A percentile compares a stretch with the other conserved stretches of the same genome.
These are phyloP conservation scores for Aspergillus fructus DNA, from an alignment of 2,329 filamentous ascomycete genomes.

Conservation along the genomic window DNA sequence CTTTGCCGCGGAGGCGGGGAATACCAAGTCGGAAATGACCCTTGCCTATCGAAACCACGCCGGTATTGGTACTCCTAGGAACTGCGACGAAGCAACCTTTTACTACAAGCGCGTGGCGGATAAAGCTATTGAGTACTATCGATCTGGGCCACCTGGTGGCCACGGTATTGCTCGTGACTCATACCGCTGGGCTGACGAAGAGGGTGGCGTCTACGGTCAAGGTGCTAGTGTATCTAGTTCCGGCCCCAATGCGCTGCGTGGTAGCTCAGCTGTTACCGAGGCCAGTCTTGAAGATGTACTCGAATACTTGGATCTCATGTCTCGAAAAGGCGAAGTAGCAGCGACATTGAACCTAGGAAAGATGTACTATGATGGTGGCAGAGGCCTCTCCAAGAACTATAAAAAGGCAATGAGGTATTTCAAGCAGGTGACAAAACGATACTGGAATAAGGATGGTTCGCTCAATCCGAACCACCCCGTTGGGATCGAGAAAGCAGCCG, in stretches of 20 bases:
- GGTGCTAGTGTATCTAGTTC: constrained; percentile 89
- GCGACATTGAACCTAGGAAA: constrained; percentile 83
- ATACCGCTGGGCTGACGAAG: constrained; percentile 84
- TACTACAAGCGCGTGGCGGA: constrained; percentile 94
- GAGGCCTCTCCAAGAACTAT: constrained; percentile 71
- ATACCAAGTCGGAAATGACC: constrained; percentile 89
- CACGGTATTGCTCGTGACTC: constrained; percentile 73
- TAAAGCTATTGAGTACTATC: constrained; percentile 84
- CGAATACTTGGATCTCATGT: constrained; percentile 88
- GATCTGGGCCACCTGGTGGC: constrained; percentile 87
- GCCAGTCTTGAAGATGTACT: constrained; percentile 90
- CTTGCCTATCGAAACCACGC: constrained; percentile 81
- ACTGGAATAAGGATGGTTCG: constrained; percentile 80
- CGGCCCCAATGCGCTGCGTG: constrained; percentile 74
- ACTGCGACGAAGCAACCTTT: constrained; percentile 78
- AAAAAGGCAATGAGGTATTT: constrained; percentile 77
- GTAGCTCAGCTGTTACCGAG: constrained; percentile 72
- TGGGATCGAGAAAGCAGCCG: constrained; percentile 73
- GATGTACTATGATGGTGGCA: constrained; percentile 83
- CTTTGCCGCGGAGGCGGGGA: constrained; percentile 80
- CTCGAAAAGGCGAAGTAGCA: constrained; percentile 83
- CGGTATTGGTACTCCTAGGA: constrained; percentile 80
- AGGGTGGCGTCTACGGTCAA: constrained; percentile 91
- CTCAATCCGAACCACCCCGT: constrained; percentile 67
- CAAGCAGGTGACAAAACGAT: constrained; percentile 71